Conservation (phyloP, 2,329 filamentous ascomycete species). For the Colletotrichum incanum region DNA sequence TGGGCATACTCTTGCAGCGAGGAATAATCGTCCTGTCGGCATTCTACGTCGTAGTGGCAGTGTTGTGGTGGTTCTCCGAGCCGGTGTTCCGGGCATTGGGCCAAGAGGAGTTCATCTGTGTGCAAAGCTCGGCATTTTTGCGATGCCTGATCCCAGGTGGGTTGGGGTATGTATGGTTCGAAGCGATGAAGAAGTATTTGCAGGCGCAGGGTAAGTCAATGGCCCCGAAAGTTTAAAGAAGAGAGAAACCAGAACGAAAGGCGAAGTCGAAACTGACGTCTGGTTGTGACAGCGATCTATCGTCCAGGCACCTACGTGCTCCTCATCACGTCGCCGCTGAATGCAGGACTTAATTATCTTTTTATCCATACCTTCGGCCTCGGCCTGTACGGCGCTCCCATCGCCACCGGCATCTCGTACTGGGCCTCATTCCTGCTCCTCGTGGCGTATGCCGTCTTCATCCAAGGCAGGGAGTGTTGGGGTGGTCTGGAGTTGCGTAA, state of each 20-base stretch:
- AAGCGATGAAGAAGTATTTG: conserved; percentile 87
- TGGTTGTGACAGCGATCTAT: conserved; percentile 70
- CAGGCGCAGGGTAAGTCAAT: conserved; percentile 83
- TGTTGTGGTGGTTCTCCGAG: conserved; percentile 83
- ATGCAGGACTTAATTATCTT: conserved; percentile 84
- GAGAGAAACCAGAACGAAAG: conserved; percentile 24
- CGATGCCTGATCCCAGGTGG: conserved; percentile 84
- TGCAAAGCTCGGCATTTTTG: conserved; percentile 81
- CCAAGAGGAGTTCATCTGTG: conserved; percentile 83
- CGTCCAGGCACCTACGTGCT: conserved; percentile 87
- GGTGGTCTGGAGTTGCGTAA: conserved; percentile 76
- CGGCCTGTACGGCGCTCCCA: conserved; percentile 83
- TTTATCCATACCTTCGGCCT: conserved; percentile 81
- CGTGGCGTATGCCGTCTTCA: conserved; percentile 79
- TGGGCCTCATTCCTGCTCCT: conserved; percentile 87
- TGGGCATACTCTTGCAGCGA: conserved; percentile 85
- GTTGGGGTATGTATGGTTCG: conserved; percentile 90
- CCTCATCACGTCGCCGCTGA: conserved; percentile 85
- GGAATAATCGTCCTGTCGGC: conserved; percentile 79
- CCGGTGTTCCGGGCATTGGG: conserved; percentile 82
- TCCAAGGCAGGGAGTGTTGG: conserved; percentile 84
- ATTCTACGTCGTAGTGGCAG: conserved; percentile 81
- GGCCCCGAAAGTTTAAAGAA: conserved; percentile 13
- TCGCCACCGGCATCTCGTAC: conserved; percentile 89
- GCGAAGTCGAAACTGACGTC: conserved; percentile 4